Evolutionary conservation across 345 rosid genomes (phyloP).

Genomic region (Leavenworthia alabamica): DNA sequence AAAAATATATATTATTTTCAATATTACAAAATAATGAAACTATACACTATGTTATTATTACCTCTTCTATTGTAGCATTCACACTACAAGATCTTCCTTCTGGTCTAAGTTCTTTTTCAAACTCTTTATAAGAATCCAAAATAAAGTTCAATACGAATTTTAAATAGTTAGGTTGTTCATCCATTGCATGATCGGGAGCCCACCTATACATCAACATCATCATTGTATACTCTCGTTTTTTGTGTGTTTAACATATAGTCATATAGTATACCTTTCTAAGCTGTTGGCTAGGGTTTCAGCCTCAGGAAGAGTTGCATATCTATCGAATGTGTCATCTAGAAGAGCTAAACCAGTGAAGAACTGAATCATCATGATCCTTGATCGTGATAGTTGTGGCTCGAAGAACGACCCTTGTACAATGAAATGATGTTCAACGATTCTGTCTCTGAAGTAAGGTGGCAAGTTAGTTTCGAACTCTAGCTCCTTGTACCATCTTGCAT

Average conservation of each 20-base stretch:
- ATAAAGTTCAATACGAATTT: not conserved
- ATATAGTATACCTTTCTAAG: slow-evolving; percentile 20
- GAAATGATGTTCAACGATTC: too few relatives aligned
- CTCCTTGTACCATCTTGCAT: too few relatives aligned
- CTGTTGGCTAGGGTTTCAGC: not conserved
- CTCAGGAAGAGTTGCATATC: slow-evolving; percentile 19
- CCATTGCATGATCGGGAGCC: slow-evolving; percentile 8
- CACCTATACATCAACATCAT: slow-evolving; percentile 18
- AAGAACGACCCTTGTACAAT: too few relatives aligned
- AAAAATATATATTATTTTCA: too few relatives aligned
- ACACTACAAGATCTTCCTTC: slow-evolving; percentile 1
- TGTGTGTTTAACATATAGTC: too few relatives aligned
- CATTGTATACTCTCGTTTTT: too few relatives aligned
- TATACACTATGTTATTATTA: too few relatives aligned
- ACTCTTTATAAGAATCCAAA: not conserved
- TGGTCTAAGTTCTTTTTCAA: not conserved
- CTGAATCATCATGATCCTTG: not conserved
- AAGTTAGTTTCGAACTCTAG: too few relatives aligned
- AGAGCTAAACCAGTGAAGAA: not conserved
- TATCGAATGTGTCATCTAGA: slow-evolving; percentile 16
- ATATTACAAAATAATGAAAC: too few relatives aligned
- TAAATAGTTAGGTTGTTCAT: slow-evolving; percentile 1
- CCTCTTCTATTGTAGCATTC: not conserved
- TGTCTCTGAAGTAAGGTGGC: too few relatives aligned
- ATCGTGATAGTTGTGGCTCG: not conserved